Conservation (phyloP, 1,139 yeast genomes). For the Geotrichum reessii region DNA sequence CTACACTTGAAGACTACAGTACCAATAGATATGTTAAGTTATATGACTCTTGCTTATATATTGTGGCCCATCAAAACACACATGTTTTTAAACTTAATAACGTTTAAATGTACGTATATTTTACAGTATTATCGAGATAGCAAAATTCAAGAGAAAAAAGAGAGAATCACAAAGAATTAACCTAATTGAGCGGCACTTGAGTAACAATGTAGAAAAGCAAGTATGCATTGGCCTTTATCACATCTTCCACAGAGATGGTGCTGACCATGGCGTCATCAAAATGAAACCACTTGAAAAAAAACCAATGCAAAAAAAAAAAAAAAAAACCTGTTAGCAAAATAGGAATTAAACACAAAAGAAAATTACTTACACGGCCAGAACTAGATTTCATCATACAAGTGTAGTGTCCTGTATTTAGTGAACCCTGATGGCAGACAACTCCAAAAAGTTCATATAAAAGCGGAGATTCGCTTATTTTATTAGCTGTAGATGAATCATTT, state of each 20-base stretch:
- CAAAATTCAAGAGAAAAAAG: too few species aligned
- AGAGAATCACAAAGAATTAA: too few species aligned
- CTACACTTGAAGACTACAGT: too few species aligned
- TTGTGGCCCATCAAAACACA: too few species aligned
- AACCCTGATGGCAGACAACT: conserved; percentile 81
- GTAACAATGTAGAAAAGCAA: conserved; percentile 70
- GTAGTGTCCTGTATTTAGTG: conserved; percentile 93
- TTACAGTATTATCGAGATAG: too few species aligned
- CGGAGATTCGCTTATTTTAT: conserved; percentile 16
- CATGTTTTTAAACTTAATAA: too few species aligned
- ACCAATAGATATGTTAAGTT: too few species aligned
- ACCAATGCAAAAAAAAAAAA: conserved; percentile 19
- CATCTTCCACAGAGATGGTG: conserved; percentile 56
- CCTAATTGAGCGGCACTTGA: conserved; percentile 15
- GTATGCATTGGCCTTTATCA: conserved; percentile 66
- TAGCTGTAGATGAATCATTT: conserved; percentile 15
- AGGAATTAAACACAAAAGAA: background rate
- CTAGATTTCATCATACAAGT: conserved; percentile 68
- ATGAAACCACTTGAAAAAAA: conserved; percentile 64
- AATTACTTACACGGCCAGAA: conserved; percentile 41
- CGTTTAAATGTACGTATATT: too few species aligned
- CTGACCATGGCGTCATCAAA: conserved; percentile 90
- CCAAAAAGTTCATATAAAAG: conserved; percentile 75
- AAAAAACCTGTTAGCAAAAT: background rate
- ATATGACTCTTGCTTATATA: too few species aligned